A percentile compares a stretch with the other conserved stretches of the same genome.
These are phyloP conservation scores for Rhizophagus prolifer DNA, from an alignment of 192 early-diverging fungal species.

Conservation along the genomic window DNA sequence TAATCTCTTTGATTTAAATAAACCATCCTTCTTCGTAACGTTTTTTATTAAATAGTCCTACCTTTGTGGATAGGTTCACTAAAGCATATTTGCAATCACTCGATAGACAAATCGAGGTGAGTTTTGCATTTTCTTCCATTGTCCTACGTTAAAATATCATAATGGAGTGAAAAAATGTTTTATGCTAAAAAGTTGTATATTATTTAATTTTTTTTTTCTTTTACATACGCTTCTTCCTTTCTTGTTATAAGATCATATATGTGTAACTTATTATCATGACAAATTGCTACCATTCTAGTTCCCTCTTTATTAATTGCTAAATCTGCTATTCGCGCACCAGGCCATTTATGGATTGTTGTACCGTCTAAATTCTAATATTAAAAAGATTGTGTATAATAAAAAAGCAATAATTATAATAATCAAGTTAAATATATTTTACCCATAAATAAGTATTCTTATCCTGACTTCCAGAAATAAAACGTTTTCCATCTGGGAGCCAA, in stretches of 20 bases:
- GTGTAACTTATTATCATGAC: slow-evolving; percentile 55
- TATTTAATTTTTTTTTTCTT: too few relatives aligned
- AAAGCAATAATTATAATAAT: slow-evolving; percentile 12
- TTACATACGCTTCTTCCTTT: slow-evolving; percentile 27
- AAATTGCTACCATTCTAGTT: slow-evolving; percentile 58
- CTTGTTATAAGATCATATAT: slow-evolving; percentile 25
- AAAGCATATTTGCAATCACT: slow-evolving; percentile 56
- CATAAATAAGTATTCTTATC: slow-evolving; percentile 80
- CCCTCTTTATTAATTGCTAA: slow-evolving; percentile 64
- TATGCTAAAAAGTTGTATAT: background rate
- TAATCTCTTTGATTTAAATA: background rate
- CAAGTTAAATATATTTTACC: slow-evolving; percentile 42
- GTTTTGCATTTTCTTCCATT: slow-evolving; percentile 39
- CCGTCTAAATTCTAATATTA: slow-evolving; percentile 48
- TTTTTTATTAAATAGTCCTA: slow-evolving; percentile 31
- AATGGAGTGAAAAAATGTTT: background rate
- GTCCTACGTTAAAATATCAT: slow-evolving; percentile 24
- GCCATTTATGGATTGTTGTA: slow-evolving; percentile 60
- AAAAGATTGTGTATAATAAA: background rate
- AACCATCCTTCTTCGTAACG: background rate
- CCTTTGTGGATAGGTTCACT: slow-evolving; percentile 43
- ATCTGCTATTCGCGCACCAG: slow-evolving; percentile 60
- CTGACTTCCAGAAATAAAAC: slow-evolving; percentile 82
- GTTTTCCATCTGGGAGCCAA: slow-evolving; percentile 83
- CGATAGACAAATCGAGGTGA: slow-evolving; percentile 44